A percentile compares a stretch with the other conserved stretches of the same genome.
Conservation (phyloP, 371 early-diverging fungal species). For the Mortierella sp. region DNA sequence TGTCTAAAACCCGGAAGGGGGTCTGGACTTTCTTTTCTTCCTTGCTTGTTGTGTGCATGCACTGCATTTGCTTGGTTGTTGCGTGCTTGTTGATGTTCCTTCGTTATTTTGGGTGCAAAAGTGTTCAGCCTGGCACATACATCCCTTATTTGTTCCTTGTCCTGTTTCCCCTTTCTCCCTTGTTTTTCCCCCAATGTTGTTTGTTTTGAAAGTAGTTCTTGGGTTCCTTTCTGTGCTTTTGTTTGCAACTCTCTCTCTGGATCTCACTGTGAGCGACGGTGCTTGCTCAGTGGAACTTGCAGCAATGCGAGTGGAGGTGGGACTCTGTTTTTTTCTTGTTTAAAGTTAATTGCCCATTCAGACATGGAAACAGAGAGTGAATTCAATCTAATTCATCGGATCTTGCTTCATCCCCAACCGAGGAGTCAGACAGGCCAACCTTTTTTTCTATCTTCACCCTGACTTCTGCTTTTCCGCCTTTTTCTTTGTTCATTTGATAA, state of each 20-base stretch:
- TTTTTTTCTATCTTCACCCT: not conserved
- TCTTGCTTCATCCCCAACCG: not conserved
- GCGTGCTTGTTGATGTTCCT: not conserved
- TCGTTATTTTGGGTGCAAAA: not conserved
- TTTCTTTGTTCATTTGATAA: not conserved
- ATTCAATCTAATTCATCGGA: no score
- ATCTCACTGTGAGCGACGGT: not conserved
- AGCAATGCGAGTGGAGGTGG: no score
- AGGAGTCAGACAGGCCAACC: not conserved
- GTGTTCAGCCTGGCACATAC: not conserved
- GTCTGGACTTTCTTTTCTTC: not conserved
- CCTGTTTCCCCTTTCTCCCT: not conserved
- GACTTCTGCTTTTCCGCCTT: not conserved
- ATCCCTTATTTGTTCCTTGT: not conserved
- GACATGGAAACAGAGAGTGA: not conserved
- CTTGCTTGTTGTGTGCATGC: not conserved
- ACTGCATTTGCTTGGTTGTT: not conserved
- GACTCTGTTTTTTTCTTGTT: not conserved
- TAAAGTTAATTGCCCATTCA: not conserved
- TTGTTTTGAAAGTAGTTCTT: not conserved
- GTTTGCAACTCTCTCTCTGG: not conserved
- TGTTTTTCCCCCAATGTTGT: not conserved
- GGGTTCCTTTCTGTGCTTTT: no score
- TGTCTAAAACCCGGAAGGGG: not conserved
- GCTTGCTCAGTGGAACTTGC: not conserved